A percentile compares a stretch with the other conserved stretches of the same genome.
These are phyloP conservation scores for Neurospora sp. DNA, from an alignment of 495 filamentous ascomycete genomes.

Conservation along the genomic window DNA sequence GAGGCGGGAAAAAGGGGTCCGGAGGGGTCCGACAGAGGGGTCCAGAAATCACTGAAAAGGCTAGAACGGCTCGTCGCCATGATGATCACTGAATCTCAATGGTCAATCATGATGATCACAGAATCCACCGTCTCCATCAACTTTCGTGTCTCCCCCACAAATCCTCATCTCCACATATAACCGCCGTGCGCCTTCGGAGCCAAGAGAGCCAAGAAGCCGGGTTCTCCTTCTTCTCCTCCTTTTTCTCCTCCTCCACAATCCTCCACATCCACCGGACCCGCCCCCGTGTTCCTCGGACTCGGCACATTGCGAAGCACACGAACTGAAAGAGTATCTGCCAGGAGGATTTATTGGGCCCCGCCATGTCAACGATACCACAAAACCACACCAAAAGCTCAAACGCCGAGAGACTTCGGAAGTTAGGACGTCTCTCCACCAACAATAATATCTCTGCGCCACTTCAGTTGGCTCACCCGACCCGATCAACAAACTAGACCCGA, in stretches of 20 bases:
- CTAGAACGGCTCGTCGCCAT: background rate
- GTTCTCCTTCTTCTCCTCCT: background rate
- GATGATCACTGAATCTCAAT: background rate
- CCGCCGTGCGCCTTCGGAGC: conserved; percentile 15
- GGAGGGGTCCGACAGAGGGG: background rate
- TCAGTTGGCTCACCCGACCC: background rate
- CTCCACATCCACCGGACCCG: conserved; percentile 4
- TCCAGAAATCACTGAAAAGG: background rate
- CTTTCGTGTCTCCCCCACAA: conserved; percentile 24
- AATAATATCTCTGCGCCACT: background rate
- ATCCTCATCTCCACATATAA: conserved; percentile 10
- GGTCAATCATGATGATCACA: background rate
- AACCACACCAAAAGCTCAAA: background rate
- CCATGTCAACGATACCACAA: background rate
- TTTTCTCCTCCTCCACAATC: conserved; percentile 1
- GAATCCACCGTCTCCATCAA: background rate
- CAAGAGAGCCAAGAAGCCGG: conserved; percentile 13
- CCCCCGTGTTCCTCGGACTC: background rate
- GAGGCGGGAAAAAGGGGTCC: background rate
- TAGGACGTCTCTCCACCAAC: background rate
- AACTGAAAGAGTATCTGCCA: background rate
- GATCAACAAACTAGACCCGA: background rate
- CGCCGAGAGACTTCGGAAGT: background rate
- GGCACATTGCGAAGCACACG: background rate
- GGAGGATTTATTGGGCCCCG: too few relatives aligned